Evolutionary conservation across 495 filamentous ascomycete species (phyloP), one percentile per base, ranked within the genome.

Genomic region (Saxophila tyrrhenica): DNA sequence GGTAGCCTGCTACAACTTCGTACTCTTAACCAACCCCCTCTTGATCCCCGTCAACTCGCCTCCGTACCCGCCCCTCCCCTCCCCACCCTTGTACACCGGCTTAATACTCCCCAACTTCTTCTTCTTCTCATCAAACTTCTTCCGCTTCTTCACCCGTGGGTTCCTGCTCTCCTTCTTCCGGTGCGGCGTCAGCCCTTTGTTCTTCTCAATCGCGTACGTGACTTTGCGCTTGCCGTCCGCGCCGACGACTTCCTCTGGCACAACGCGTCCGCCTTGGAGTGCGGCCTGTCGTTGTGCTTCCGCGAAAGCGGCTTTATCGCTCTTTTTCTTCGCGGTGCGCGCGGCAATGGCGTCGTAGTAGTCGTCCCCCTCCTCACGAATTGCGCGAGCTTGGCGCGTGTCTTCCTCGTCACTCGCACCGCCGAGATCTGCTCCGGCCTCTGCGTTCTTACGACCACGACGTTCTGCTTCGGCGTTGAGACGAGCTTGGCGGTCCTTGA

Each of bases 41-140:
- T 95, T 96, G 67, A 98, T 94, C 77, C 92, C 92, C 48, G 90
- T 95, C 76, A 85, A 67, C 70, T 98, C 92, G 68, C 92, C 92
- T 58, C 75, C 79, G 72, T 98, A 98, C 8, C 88, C 86, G 61
- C 92, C 90, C 61, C 75, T 79, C 49, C 82, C 81, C 70, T 95
- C 86, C 32, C 89, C 91, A 62, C 89, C 91, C 72, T 85, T 86
- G 69, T 88, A 98, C 39, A 88, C 72, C 39, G 85, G 75, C 75
- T 82, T 87, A 67, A 86, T 81, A 66, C 83, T 89, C 47, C 77
- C 77, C 67, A 97, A 69, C 77, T 96, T 96, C 83, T 94, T 95
- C 76, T 87, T 83, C 76, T 94, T 94, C 45, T 86, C 81, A 62
- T 91, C 89, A 69, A 76, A 98, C 79, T 82, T 87, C 80, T 85